Conservation (phyloP, 2,329 filamentous ascomycete genomes). For the Aureobasidium mangrovei region DNA sequence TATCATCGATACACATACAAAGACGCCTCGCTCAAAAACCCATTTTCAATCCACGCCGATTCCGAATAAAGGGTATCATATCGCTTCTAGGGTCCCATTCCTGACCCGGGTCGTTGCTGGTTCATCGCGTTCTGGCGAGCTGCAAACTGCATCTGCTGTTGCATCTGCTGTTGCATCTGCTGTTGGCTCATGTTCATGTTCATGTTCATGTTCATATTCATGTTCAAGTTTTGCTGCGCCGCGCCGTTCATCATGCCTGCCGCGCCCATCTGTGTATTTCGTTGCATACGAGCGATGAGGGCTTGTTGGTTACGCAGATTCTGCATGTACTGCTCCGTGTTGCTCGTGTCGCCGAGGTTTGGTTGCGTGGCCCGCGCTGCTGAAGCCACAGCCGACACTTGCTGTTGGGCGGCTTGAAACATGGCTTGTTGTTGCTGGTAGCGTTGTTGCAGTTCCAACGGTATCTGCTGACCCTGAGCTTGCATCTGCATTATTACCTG, state of each 20-base stretch:
- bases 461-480: constrained; percentile 17
- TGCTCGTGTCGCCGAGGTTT: constrained; percentile 20
- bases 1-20: no score
- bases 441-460: constrained; percentile 18
- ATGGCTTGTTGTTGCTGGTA: constrained; percentile 24
- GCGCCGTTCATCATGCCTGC: constrained; percentile 16
- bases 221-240: constrained; percentile 12
- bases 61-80: background rate
- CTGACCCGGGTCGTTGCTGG: constrained; percentile 12
- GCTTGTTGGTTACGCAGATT: constrained; percentile 24
- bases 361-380: constrained; percentile 16
- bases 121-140: constrained; percentile 11
- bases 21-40: no score
- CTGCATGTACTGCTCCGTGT: constrained; percentile 29
- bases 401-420: constrained; percentile 17
- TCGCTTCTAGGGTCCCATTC: constrained; percentile 6
- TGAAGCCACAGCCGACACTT: constrained; percentile 6
- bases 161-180: constrained; percentile 16
- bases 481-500: constrained; percentile 7
- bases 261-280: constrained; percentile 16
- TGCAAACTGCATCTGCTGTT: constrained; percentile 6
- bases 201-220: constrained; percentile 18
- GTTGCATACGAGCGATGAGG: constrained; percentile 18
- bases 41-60: no score
- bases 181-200: constrained; percentile 19